A percentile compares a stretch with the other conserved stretches of the same genome.
phyloP scores from a whole-genome alignment of 371 early-diverging fungal species.

The Chytridium lagenaria region DNA sequence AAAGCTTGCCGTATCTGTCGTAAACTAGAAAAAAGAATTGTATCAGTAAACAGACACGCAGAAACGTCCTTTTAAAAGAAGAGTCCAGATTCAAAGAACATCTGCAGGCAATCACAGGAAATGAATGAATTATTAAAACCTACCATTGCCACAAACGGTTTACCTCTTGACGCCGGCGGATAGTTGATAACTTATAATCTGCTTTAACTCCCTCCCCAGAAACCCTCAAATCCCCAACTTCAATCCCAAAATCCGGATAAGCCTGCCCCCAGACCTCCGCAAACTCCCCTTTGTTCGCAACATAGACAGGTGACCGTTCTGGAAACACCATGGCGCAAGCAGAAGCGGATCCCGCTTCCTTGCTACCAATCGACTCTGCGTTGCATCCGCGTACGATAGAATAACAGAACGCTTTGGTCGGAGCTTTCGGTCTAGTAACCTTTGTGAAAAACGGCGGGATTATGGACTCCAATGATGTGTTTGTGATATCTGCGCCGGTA shows the following conservation, averaged over 20 bases:
- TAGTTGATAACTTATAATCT: constrained; percentile 8
- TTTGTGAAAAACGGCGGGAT: not conserved
- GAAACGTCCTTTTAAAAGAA: not conserved
- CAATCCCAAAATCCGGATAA: constrained; percentile 38
- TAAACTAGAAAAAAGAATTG: not conserved
- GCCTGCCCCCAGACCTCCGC: constrained; percentile 2
- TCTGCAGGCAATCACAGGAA: not conserved
- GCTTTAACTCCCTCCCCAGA: constrained; percentile 2
- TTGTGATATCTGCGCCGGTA: no score
- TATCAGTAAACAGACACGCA: not conserved
- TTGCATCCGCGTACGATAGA: not conserved
- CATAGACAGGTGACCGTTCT: not conserved
- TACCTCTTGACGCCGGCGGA: not conserved
- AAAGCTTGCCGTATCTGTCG: no score
- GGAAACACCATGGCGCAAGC: not conserved
- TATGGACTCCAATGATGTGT: no score
- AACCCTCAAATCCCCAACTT: constrained; percentile 17
- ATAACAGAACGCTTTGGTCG: not conserved
- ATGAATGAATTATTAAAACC: no score
- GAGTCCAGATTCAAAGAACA: not conserved
- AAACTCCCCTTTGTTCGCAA: not conserved
- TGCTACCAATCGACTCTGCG: not conserved
- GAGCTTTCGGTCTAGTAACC: not conserved
- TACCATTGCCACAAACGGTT: not conserved
- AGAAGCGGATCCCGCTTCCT: not conserved